Evolutionary conservation across 2,329 filamentous ascomycete genomes (phyloP).

Genomic region (Camptophora hylomeconis): DNA sequence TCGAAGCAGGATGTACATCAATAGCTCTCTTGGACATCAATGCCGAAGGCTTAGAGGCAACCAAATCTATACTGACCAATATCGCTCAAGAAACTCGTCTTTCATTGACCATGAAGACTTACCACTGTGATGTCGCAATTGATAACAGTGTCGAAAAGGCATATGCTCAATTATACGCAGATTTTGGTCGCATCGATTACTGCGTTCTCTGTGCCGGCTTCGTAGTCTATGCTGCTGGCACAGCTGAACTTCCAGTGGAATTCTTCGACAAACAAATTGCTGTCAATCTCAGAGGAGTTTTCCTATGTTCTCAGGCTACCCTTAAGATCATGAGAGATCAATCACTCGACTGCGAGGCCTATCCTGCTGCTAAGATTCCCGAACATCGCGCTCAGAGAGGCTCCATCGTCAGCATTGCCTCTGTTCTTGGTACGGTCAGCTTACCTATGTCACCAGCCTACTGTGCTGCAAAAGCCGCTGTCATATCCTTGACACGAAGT

Average conservation of each 20-base stretch:
- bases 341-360: constrained; percentile 30
- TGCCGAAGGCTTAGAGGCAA: constrained; percentile 25
- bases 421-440: constrained; percentile 40
- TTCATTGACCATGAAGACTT: too few species aligned
- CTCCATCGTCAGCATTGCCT: constrained; percentile 40
- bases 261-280: constrained; percentile 41
- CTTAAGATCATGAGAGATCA: constrained; percentile 37
- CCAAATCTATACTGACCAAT: too few species aligned
- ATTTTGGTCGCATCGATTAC: constrained; percentile 41
- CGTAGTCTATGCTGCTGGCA: constrained; percentile 29
- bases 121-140: too few species aligned
- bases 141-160: too few species aligned
- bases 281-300: constrained; percentile 42
- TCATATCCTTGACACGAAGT: constrained; percentile 31
- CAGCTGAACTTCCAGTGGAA: constrained; percentile 33
- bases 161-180: too few species aligned
- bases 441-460: constrained; percentile 25
- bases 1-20: constrained; percentile 34
- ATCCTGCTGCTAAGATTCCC: constrained; percentile 22
- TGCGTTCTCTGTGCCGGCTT: constrained; percentile 45
- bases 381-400: constrained; percentile 36
- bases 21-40: constrained; percentile 44
- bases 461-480: constrained; percentile 30
- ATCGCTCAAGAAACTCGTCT: too few species aligned
- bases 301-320: constrained; percentile 34